Evolutionary conservation across 768 basidiomycete species (phyloP), one percentile per base, ranked within the genome.

Genomic region (Crassisporium funariophilum): DNA sequence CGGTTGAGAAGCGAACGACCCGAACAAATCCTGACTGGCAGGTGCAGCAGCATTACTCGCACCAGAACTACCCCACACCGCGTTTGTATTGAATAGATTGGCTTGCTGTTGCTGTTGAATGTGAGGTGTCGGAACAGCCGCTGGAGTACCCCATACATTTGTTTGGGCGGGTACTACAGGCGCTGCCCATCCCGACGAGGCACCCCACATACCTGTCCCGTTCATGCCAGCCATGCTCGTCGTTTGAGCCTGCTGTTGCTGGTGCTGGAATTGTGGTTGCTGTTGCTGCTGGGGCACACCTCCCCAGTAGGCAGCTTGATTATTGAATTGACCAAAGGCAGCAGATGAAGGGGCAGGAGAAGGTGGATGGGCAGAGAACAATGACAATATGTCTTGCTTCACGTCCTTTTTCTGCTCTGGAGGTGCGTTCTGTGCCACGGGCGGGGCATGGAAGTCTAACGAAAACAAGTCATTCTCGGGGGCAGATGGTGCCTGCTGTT

Each of bases 301-400:
- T 20, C 57, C 66, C 74, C 72, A 75, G 2, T 62, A 55, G 7
- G 55, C 44, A 8, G 60, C 35, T 25, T 64, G 56, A 20, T 53
- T 50, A 19, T 55, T 48, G 49, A 73, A 73, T 39, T 75, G 70
- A 2, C 68, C 73, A 51, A 69, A 74, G 13, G 63, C 60, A 20
- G 55, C 47, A 35, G 66, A 42, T 41, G 68, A 53, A 23, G 70
- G 58, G 0, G 66, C 49, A 25, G 70, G 57, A 2, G 73, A 56
- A 0, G 74, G 61, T 1, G 76, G 61, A 0, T 77, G 62, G 1
- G 77, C 57, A 12, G 87, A 81, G 64, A 90, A 93, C 33, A 95
- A 76, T 0, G 89, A 89, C 13, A 95, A 72, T 53, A 95, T 95
- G 54, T 95, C 88, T 44, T 89, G 78, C 56, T 92, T 94, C 35